phyloP scores from a whole-genome alignment of 108 stramenopile genomes.

The Mediolabrus comicus region DNA sequence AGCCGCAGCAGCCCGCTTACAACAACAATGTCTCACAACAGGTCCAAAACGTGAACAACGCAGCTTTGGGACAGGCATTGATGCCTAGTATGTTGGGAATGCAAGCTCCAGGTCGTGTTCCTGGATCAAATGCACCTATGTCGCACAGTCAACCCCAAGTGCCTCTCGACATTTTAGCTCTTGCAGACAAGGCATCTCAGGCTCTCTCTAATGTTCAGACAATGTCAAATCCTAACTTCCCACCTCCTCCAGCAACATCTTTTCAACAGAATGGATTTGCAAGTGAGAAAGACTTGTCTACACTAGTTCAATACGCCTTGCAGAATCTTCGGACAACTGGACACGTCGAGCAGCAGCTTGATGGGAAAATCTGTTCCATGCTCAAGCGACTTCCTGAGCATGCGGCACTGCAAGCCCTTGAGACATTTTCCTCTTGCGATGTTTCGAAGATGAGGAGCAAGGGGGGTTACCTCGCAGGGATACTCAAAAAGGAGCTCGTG shows the following conservation, averaged over 20 bases:
- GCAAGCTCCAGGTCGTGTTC: not conserved
- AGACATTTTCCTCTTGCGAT: conserved; percentile 68
- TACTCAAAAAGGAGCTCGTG: conserved; percentile 72
- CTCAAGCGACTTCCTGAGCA: conserved; percentile 70
- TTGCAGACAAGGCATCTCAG: conserved; percentile 80
- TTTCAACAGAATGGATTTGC: conserved; percentile 35
- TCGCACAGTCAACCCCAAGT: conserved; percentile 7
- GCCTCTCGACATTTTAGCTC: conserved; percentile 66
- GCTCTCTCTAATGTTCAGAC: conserved; percentile 44
- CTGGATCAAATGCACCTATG: not conserved
- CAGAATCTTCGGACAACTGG: conserved; percentile 75
- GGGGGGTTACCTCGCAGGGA: conserved; percentile 69
- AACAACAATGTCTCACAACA: not conserved
- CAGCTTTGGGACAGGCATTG: not conserved
- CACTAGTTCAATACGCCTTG: conserved; percentile 60
- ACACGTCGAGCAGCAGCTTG: conserved; percentile 62
- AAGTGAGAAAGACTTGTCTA: conserved; percentile 56
- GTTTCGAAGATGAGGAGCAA: conserved; percentile 70
- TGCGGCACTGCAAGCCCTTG: conserved; percentile 58
- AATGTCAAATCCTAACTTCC: conserved; percentile 17
- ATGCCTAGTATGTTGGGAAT: not conserved
- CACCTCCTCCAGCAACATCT: conserved; percentile 15
- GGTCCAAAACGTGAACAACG: not conserved
- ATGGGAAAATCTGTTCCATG: conserved; percentile 70
- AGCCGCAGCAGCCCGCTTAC: conserved; percentile 19